Evolutionary conservation across 2,329 filamentous ascomycete species (phyloP).

Genomic region (Sclerotinia sclerotiorum): DNA sequence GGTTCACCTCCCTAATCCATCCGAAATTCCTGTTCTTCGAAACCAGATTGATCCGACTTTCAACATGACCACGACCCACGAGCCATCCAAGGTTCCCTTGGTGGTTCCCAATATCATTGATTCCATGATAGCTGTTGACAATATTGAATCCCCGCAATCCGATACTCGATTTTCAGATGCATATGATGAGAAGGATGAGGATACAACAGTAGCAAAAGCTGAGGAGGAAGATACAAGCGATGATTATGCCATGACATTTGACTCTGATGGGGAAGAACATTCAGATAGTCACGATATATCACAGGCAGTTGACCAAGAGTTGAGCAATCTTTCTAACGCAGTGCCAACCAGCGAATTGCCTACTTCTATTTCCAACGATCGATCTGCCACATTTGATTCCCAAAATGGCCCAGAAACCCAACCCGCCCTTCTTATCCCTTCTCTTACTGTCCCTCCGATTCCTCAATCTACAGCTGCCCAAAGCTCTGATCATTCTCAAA

Average conservation of each 20-base stretch:
- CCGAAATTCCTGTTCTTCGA: constrained; percentile 67
- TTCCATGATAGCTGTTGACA: neutral
- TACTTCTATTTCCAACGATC: constrained; percentile 26
- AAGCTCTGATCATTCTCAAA: constrained; percentile 24
- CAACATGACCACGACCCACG: constrained; percentile 63
- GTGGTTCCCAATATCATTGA: constrained; percentile 18
- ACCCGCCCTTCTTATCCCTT: constrained; percentile 31
- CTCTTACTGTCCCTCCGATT: constrained; percentile 27
- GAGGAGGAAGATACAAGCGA: constrained; percentile 37
- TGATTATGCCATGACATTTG: constrained; percentile 43
- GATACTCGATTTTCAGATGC: constrained; percentile 41
- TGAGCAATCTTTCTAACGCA: constrained; percentile 32
- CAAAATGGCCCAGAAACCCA: constrained; percentile 29
- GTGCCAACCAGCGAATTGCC: constrained; percentile 32
- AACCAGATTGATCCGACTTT: constrained; percentile 72
- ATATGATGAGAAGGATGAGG: constrained; percentile 38
- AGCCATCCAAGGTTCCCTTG: constrained; percentile 24
- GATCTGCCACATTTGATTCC: constrained; percentile 28
- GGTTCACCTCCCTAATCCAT: constrained; percentile 64
- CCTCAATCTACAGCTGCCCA: constrained; percentile 30
- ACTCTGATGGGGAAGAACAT: constrained; percentile 40
- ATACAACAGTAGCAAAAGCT: constrained; percentile 28
- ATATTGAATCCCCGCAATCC: constrained; percentile 30
- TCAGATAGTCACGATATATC: constrained; percentile 40
- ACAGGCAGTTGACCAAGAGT: constrained; percentile 37